phyloP scores from a whole-genome alignment of 768 basidiomycete genomes.

The Panus rudis region DNA sequence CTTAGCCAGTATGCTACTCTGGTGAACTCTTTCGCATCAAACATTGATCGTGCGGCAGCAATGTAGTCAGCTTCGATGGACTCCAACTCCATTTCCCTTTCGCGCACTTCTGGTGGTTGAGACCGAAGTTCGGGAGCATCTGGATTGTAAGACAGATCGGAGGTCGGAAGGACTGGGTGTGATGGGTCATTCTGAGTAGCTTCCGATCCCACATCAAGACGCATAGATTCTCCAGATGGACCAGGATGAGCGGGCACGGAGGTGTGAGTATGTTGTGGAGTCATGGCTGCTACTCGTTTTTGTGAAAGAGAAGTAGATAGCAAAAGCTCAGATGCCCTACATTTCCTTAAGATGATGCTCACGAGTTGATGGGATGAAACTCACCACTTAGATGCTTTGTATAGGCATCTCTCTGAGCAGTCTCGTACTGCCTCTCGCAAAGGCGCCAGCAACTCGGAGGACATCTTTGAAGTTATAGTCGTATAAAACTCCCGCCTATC shows the following conservation, averaged over 20 bases:
- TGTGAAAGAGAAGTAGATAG: constrained; percentile 48
- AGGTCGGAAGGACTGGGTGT: constrained; percentile 11
- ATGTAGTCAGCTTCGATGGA: constrained; percentile 66
- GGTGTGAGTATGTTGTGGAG: constrained; percentile 35
- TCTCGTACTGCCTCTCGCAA: constrained; percentile 60
- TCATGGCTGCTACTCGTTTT: constrained; percentile 22
- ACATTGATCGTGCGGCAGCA: constrained; percentile 62
- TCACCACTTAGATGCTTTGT: constrained; percentile 73
- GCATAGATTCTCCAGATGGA: constrained; percentile 10
- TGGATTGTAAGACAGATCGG: constrained; percentile 22
- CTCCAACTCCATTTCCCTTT: constrained; percentile 42
- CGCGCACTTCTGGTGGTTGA: constrained; percentile 25
- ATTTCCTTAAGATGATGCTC: not conserved
- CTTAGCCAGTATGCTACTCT: constrained; percentile 62
- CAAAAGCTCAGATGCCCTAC: constrained; percentile 73
- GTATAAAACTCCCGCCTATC: too few relatives aligned
- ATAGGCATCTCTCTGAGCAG: constrained; percentile 66
- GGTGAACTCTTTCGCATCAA: constrained; percentile 72
- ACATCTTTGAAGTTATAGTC: too few relatives aligned
- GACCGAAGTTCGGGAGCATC: constrained; percentile 30
- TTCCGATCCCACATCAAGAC: constrained; percentile 6
- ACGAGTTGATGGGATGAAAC: constrained; percentile 8
- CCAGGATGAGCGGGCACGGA: constrained; percentile 51
- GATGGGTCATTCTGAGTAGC: constrained; percentile 6
- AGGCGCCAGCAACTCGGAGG: constrained; percentile 45